Base-by-base conservation (phyloP, 352 stramenopile species). In the Globisporangium polare region DNA sequence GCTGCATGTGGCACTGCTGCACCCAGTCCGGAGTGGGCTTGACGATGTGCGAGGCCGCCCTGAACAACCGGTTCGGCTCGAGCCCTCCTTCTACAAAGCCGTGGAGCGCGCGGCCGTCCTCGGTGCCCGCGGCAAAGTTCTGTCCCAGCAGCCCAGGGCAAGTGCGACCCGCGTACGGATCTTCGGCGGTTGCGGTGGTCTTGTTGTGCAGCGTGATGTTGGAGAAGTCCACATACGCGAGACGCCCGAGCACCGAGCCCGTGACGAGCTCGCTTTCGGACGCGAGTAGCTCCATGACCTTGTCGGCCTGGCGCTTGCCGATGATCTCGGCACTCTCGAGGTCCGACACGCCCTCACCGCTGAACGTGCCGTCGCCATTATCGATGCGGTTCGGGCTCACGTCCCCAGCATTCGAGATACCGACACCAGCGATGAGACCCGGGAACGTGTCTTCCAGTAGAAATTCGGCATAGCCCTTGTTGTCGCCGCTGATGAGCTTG, bases 401-500 rank as follows among this genome's bases (percentile, higher is more conserved):
- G 33, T 82, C 74, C 0, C 55, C 74, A 2, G 74, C 71, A 33
- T 82, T 82, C 1, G 74, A 75, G 49, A 80, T 80, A 22, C 71
- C 73, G 35, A 82, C 66, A 15, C 41, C 71, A 9, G 68, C 71
- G 8, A 75, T 52, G 9, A 75, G 59, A 22, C 63, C 55, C 2
- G 62, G 35, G 17, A 67, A 58, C 51, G 72, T 53, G 13, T 76
- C 58, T 42, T 83, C 74, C 2, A 80, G 37, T 5, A 78, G 26
- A 33, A 78, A 83, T 60, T 79, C 73, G 9, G 74, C 74, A 42
- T 81, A 80, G 1, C 72, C 75, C 62, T 94, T 91, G 67, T 96
- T 96, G 72, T 96, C 86, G 27, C 82, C 83, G 39, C 72, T 89
- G 51, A 94, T 74, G 9, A 96, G 66, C 2, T 66, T 55, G 64